These are phyloP conservation scores for Saccharomycopsis hybrid DNA, from an alignment of 1,139 yeast species.

Conservation along the genomic window DNA sequence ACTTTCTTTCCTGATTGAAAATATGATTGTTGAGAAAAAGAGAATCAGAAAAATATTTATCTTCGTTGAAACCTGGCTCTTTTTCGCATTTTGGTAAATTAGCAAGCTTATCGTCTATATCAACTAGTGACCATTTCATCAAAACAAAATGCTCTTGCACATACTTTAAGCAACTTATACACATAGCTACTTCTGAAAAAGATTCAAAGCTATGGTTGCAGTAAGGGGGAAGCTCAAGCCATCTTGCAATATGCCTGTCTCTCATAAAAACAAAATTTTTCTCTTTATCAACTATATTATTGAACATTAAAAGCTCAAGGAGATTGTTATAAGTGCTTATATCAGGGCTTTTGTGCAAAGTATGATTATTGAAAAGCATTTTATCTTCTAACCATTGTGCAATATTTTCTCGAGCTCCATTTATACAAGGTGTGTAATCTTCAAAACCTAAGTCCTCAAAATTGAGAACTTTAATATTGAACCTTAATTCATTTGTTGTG, in stretches of 20 bases:
- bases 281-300: too few species aligned
- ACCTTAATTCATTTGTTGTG: conserved; percentile 6
- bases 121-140: conserved; percentile 14
- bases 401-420: too few species aligned
- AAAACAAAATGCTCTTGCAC: conserved; percentile 9
- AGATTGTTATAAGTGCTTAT: too few species aligned
- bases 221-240: conserved; percentile 8
- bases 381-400: too few species aligned
- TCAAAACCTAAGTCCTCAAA: conserved; percentile 6
- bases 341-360: too few species aligned
- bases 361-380: too few species aligned
- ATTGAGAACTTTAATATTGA: conserved; percentile 9
- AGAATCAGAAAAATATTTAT: conserved; percentile 4
- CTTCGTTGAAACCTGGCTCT: not conserved
- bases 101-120: conserved; percentile 5
- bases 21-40: not conserved
- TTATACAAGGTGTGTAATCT: too few species aligned
- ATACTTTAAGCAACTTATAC: conserved; percentile 4
- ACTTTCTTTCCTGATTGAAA: not conserved
- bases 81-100: not conserved
- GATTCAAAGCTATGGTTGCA: not conserved
- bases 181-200: not conserved
- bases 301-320: too few species aligned
- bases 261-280: too few species aligned
- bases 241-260: too few species aligned